Percentiles rank a stretch among this genome's conserved stretches.
Conservation (phyloP, 306 rosid species). For the Malus orientalis region DNA sequence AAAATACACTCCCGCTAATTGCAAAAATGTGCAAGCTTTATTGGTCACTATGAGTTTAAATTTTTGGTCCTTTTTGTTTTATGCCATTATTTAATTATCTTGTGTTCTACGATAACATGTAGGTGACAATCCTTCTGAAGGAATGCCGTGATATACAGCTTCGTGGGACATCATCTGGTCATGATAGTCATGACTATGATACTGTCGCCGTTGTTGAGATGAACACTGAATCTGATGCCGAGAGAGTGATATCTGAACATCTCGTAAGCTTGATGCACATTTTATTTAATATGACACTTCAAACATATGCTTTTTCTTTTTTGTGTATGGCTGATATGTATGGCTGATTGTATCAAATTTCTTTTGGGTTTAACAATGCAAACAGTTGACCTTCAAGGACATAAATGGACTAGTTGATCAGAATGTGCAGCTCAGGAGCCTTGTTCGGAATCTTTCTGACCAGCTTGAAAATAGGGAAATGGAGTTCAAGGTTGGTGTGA, state of each 20-base stretch:
- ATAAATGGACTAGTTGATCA: conserved; percentile 91
- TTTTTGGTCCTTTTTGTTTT: background rate
- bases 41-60: background rate
- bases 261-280: conserved; percentile 47
- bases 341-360: background rate
- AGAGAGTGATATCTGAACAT: conserved; percentile 66
- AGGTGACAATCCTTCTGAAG: conserved; percentile 89
- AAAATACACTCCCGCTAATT: background rate
- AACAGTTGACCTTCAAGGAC: conserved; percentile 93
- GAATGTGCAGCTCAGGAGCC: conserved; percentile 83
- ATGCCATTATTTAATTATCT: background rate
- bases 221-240: conserved; percentile 48
- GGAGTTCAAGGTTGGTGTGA: conserved; percentile 62
- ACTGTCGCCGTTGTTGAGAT: conserved; percentile 22
- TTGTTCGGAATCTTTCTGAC: conserved; percentile 72
- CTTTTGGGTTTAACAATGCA: conserved; percentile 12
- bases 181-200: conserved; percentile 30
- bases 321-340: background rate
- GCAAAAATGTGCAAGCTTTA: background rate
- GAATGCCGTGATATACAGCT: conserved; percentile 94
- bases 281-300: background rate
- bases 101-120: conserved; percentile 4
- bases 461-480: conserved; percentile 66
- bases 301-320: background rate
- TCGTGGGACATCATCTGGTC: conserved; percentile 59